Evolutionary conservation across 1,284 basidiomycete genomes (phyloP), one percentile per base, ranked within the genome.

Genomic region (Pisolithus thermaeus): DNA sequence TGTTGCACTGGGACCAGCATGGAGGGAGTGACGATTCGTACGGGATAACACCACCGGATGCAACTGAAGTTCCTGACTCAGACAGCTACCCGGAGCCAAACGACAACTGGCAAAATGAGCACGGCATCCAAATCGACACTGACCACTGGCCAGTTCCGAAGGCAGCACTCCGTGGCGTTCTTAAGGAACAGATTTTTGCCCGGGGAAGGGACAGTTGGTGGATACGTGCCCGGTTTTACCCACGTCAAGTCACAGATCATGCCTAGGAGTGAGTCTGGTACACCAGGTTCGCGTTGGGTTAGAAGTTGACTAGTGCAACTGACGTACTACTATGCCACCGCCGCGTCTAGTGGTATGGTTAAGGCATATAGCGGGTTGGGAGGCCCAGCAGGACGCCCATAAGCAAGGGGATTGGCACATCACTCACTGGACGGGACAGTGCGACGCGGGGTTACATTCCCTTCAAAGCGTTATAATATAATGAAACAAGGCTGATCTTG

Each of bases 21-120:
- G 90, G 87, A 87, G 88, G 85, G 32, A 90, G 90, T 59, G 80
- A 82, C 44, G 87, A 87, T 7, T 74, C 75, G 11, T 90, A 81
- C 66, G 83, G 76, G 56, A 70, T 78, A 32, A 70, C 78, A 1
- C 67, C 71, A 12, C 58, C 67, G 5, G 83, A 80, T 2, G 70
- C 77, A 53, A 81, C 84, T 55, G 90, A 79, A 57, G 87, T 87
- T 4, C 70, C 71, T 9, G 86, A 90, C 53, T 73, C 90, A 20
- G 75, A 81, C 56, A 73, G 74, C 50, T 90, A 90, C 59, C 87
- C 87, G 1, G 83, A 86, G 47, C 73, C 72, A 27, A 81, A 78
- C 1, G 66, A 74, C 25, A 87, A 87, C 3, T 90, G 87, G 87
- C 85, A 87, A 83, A 89, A 90, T 66, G 87, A 90, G 60, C 78